Conservation (phyloP, 2,329 filamentous ascomycete species). For the Fusarium torreyae region DNA sequence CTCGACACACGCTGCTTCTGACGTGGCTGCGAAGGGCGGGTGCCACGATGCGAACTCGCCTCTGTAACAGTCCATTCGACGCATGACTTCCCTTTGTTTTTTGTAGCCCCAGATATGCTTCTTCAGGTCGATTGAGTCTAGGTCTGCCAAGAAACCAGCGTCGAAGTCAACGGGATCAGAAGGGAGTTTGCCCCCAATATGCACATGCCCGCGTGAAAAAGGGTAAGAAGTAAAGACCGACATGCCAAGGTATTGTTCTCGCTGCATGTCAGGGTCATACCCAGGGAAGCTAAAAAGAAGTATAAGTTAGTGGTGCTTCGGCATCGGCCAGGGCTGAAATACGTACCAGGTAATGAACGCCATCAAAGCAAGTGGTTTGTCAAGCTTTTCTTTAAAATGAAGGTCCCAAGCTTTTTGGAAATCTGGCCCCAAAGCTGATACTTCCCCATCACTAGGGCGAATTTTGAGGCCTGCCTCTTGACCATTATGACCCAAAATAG, state of each 20-base stretch:
- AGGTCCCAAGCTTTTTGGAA: background rate
- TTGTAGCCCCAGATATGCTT: conserved; percentile 1
- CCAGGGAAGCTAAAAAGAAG: background rate
- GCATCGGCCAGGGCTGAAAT: background rate
- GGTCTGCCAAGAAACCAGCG: background rate
- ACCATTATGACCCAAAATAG: background rate
- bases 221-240: background rate
- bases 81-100: background rate
- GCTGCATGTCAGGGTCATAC: background rate
- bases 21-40: background rate
- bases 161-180: background rate
- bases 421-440: background rate
- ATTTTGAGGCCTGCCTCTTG: background rate
- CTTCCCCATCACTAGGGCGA: background rate
- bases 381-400: background rate
- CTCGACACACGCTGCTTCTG: background rate
- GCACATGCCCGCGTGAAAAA: background rate
- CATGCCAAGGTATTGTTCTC: background rate
- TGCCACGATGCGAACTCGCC: background rate
- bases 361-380: conserved; percentile 1
- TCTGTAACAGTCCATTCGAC: background rate
- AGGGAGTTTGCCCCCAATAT: background rate
- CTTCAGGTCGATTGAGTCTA: background rate
- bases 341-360: background rate
- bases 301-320: background rate